Conservation (phyloP, 2,329 filamentous ascomycete genomes). For the Parastagonospora avenae region DNA sequence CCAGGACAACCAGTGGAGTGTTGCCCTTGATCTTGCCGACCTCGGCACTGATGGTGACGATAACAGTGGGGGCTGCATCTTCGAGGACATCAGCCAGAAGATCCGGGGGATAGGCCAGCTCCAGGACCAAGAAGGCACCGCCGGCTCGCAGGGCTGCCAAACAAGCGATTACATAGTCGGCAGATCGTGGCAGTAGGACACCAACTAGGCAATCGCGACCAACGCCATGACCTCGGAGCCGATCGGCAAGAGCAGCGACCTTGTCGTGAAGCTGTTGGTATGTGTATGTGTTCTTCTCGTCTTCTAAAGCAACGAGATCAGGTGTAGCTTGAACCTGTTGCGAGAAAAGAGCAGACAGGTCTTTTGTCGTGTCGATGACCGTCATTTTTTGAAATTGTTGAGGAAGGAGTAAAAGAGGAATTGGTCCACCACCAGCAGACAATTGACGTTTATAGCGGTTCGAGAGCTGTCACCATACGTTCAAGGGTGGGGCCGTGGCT, state of each 20-base stretch:
- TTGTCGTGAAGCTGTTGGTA: conserved; percentile 74
- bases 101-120: conserved; percentile 76
- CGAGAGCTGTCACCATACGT: conserved; percentile 13
- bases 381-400: conserved; percentile 55
- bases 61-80: conserved; percentile 72
- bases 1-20: conserved; percentile 68
- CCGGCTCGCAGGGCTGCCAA: conserved; percentile 78
- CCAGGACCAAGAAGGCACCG: conserved; percentile 79
- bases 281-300: conserved; percentile 69
- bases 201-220: conserved; percentile 75
- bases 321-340: conserved; percentile 72
- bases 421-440: conserved; percentile 9
- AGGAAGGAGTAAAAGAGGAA: conserved; percentile 7
- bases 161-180: conserved; percentile 79
- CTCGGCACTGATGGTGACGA: conserved; percentile 71
- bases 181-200: conserved; percentile 74
- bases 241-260: conserved; percentile 67
- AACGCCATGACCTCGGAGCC: conserved; percentile 70
- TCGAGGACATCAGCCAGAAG: conserved; percentile 77
- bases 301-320: conserved; percentile 72
- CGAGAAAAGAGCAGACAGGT: conserved; percentile 73
- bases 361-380: conserved; percentile 72
- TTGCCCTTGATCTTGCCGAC: conserved; percentile 67
- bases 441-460: conserved; percentile 27
- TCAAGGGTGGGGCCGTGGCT: conserved; percentile 13